These are phyloP conservation scores for Boletales sp. DNA, from an alignment of 768 basidiomycete genomes.

Conservation along the genomic window DNA sequence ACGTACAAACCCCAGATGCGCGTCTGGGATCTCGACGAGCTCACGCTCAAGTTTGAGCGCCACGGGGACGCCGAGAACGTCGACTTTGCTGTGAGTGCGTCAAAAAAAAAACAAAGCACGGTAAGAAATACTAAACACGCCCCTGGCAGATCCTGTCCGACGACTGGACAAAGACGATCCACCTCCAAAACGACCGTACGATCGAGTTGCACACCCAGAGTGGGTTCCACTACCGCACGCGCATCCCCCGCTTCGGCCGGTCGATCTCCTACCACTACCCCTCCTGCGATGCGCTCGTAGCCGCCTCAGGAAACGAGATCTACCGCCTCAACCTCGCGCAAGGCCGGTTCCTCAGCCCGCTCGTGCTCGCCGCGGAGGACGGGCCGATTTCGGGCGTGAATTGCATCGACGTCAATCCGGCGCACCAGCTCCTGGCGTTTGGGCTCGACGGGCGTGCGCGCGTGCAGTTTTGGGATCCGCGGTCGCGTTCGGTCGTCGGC, in stretches of 20 bases:
- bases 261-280: slow-evolving; percentile 91
- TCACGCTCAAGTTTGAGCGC: slow-evolving; percentile 92
- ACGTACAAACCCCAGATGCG: slow-evolving; percentile 97
- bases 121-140: slow-evolving; percentile 1
- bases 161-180: slow-evolving; percentile 98
- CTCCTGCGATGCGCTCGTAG: slow-evolving; percentile 85
- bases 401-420: slow-evolving; percentile 86
- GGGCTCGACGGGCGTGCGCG: slow-evolving; percentile 85
- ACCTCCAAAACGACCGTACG: slow-evolving; percentile 94
- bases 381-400: slow-evolving; percentile 81
- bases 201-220: slow-evolving; percentile 93
- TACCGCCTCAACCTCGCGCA: slow-evolving; percentile 95
- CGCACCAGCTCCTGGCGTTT: slow-evolving; percentile 86
- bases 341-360: slow-evolving; percentile 86
- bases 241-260: slow-evolving; percentile 93
- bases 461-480: slow-evolving; percentile 95
- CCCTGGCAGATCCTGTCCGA: slow-evolving; percentile 78
- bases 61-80: slow-evolving; percentile 97
- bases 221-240: slow-evolving; percentile 86
- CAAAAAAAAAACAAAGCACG: no score
- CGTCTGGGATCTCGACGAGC: slow-evolving; percentile 91
- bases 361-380: slow-evolving; percentile 48
- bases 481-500: slow-evolving; percentile 76
- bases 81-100: slow-evolving; percentile 91
- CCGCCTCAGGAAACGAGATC: slow-evolving; percentile 82